A percentile compares a stretch with the other conserved stretches of the same genome.
Conservation (phyloP, 2,329 filamentous ascomycete genomes). For the Monilinia vaccinii-corymbosi region DNA sequence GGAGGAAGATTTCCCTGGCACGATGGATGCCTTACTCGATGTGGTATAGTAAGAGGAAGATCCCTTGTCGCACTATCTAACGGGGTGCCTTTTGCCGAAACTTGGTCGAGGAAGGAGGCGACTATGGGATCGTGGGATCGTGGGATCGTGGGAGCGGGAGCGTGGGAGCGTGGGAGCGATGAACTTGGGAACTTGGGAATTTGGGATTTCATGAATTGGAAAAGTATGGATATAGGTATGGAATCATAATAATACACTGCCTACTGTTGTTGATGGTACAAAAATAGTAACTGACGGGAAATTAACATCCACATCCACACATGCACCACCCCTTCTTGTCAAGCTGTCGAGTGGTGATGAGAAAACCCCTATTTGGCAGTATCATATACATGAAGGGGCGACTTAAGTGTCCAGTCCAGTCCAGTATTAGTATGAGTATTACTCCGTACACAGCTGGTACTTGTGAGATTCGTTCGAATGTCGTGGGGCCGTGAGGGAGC, state of each 20-base stretch:
- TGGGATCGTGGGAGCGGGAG: too few relatives aligned
- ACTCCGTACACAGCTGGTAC: not conserved
- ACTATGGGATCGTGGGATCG: not conserved
- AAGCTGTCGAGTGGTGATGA: too few relatives aligned
- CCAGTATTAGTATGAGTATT: too few relatives aligned
- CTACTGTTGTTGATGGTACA: too few relatives aligned
- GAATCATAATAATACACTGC: too few relatives aligned
- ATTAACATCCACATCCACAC: slow-evolving; percentile 1
- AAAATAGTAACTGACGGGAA: not conserved
- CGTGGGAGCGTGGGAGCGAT: too few relatives aligned
- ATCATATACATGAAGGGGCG: too few relatives aligned
- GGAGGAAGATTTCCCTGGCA: not conserved
- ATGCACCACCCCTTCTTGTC: not conserved
- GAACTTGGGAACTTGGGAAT: too few relatives aligned
- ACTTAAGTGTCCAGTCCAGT: too few relatives aligned
- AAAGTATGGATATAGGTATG: not conserved
- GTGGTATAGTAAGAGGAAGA: not conserved
- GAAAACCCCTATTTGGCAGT: too few relatives aligned
- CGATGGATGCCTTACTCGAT: not conserved
- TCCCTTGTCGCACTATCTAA: not conserved
- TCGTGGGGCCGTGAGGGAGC: not conserved
- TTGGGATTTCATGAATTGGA: not conserved
- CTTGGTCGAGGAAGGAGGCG: not conserved
- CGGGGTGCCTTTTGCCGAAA: not conserved
- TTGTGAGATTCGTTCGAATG: not conserved